Evolutionary conservation across 345 rosid species (phyloP), one percentile per base, ranked within the genome.

Genomic region (Adansonia digitata): DNA sequence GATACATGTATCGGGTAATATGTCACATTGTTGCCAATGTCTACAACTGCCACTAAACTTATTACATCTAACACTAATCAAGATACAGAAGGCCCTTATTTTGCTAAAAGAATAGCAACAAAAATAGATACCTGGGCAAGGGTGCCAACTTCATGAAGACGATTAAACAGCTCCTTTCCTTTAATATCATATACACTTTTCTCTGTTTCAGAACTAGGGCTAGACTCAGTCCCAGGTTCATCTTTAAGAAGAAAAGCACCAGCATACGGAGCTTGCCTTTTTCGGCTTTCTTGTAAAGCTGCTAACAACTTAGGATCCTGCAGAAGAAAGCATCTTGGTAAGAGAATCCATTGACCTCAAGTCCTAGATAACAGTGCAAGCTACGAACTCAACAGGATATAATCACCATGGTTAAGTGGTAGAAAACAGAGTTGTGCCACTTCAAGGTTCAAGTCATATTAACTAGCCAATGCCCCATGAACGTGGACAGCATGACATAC

Each of bases 201-300:
- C 55, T 93, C 98, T 37, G 87, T 45, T 61, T 93, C 97, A 61
- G 91, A 80, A 80, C 85, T 86, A 64, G 79, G 57, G 70, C 81
- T 84, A 74, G 97, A 80, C 85, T 93, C 98, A 77, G 86, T 74
- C 61, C 84, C 92, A 7, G 90, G 83, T 71, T 89, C 97, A 84
- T 95, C 98, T 86, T 95, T 93, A 46, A 95, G 78, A 84, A 95
- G 98, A 85, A 95, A 93, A 29, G 99, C 97, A 63, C 99, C 97
- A 22, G 94, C 94, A 85, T 95, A 95, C 8, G 99, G 99, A 71
- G 99, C 97, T 83, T 93, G 98, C 77, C 99, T 81, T 77, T 91
- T 95, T 65, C 89, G 84, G 82, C 82, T 87, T 83, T 95, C 99
- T 74, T 93, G 99, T 68, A 95, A 85, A 77, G 99, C 99, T 77